These are phyloP conservation scores for Pseudozyma tsukubaensis DNA, from an alignment of 1,284 basidiomycete genomes.

Conservation along the genomic window DNA sequence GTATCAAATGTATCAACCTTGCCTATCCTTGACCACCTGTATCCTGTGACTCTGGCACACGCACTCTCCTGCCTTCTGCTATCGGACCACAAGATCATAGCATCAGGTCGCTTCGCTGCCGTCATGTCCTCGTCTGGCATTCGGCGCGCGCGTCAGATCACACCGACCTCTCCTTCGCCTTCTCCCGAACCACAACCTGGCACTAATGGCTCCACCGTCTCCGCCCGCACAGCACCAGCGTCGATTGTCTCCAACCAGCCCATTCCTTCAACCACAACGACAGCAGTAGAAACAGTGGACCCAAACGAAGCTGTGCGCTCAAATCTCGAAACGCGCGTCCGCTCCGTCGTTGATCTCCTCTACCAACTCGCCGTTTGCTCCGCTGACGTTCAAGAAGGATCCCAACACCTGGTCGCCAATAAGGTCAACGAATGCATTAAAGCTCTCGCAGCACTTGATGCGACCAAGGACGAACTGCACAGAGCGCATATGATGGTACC, in stretches of 20 bases:
- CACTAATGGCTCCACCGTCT: slow-evolving; percentile 21
- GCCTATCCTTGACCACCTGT: not conserved
- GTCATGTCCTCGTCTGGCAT: slow-evolving; percentile 31
- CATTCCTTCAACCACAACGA: not conserved
- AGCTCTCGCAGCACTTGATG: slow-evolving; percentile 54
- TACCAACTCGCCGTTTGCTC: slow-evolving; percentile 64
- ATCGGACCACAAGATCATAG: not conserved
- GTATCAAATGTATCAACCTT: too few species aligned
- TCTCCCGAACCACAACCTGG: slow-evolving; percentile 40
- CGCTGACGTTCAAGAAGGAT: slow-evolving; percentile 61
- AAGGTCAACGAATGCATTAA: slow-evolving; percentile 61
- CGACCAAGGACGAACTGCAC: slow-evolving; percentile 53
- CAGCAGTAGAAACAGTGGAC: not conserved
- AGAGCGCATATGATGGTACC: slow-evolving; percentile 51
- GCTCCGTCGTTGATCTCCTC: slow-evolving; percentile 59
- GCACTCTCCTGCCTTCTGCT: not conserved
- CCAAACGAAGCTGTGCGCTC: slow-evolving; percentile 43
- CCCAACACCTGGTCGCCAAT: slow-evolving; percentile 51
- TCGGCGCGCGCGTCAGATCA: slow-evolving; percentile 36
- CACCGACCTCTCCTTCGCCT: slow-evolving; percentile 47
- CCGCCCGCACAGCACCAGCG: not conserved
- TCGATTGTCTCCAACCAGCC: not conserved
- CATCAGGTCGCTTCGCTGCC: not conserved
- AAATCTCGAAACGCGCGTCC: slow-evolving; percentile 55
- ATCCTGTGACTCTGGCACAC: not conserved